Conservation (phyloP, 1,284 basidiomycete species). For the Ceratobasidium sp. region DNA sequence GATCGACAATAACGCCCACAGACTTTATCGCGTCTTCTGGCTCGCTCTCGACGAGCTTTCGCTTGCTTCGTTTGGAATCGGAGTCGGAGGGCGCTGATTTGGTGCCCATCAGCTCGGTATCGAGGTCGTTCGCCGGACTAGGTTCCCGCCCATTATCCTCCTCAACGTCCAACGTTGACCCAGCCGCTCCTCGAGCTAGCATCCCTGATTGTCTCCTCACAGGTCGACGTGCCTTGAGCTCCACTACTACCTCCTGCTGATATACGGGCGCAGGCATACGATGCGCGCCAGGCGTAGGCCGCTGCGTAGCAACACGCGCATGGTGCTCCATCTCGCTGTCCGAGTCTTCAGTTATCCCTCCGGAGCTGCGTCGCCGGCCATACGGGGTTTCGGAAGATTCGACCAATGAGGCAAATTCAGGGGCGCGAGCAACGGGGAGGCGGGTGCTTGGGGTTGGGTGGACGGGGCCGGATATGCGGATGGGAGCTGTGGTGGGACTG, state of each 20-base stretch:
- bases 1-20: constrained; percentile 19
- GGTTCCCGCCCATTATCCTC: constrained; percentile 4
- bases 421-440: constrained; percentile 28
- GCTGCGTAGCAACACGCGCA: neutral
- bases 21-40: constrained; percentile 26
- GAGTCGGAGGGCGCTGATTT: neutral
- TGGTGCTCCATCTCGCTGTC: constrained; percentile 31
- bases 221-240: constrained; percentile 27
- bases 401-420: constrained; percentile 21
- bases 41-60: constrained; percentile 34
- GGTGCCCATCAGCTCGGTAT: neutral
- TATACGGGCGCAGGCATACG: neutral
- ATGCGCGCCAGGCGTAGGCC: constrained; percentile 2
- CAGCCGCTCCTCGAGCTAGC: constrained; percentile 20
- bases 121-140: constrained; percentile 1
- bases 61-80: constrained; percentile 28
- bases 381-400: constrained; percentile 22
- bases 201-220: constrained; percentile 44
- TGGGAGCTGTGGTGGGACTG: constrained; percentile 19
- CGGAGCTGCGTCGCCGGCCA: constrained; percentile 25
- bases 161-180: neutral
- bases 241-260: neutral
- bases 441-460: constrained; percentile 26
- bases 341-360: constrained; percentile 2
- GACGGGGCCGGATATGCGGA: constrained; percentile 25